phyloP scores from a whole-genome alignment of 78 protist genomes.

The Dictyostelium capitatum region DNA sequence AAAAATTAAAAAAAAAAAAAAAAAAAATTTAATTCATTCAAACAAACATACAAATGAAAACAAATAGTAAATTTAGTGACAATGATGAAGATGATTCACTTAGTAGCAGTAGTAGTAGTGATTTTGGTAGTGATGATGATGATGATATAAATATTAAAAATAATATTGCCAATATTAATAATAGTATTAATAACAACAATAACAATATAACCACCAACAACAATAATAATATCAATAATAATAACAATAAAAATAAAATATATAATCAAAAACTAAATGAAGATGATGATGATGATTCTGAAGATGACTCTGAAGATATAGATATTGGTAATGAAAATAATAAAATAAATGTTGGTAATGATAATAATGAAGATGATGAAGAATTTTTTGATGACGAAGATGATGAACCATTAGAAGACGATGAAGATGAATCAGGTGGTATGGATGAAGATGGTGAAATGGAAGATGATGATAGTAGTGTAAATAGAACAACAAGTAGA shows the following conservation, averaged over 20 bases:
- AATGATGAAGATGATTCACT: neutral
- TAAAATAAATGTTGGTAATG: neutral
- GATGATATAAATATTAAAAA: no score
- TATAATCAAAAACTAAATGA: neutral
- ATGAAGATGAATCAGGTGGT: neutral
- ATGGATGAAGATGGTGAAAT: neutral
- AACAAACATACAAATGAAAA: neutral
- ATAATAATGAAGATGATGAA: conserved; percentile 5
- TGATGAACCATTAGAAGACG: conserved; percentile 11
- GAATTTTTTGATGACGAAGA: conserved; percentile 35
- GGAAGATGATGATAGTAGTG: neutral
- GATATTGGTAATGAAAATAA: neutral
- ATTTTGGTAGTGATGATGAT: conserved; percentile 13
- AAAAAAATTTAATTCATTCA: neutral
- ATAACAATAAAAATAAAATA: neutral
- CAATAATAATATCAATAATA: neutral
- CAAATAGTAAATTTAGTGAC: conserved; percentile 9
- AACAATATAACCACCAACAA: neutral
- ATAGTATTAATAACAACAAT: neutral
- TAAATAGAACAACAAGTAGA: neutral
- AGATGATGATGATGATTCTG: conserved; percentile 9
- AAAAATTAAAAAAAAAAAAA: neutral
- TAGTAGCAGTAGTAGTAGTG: conserved; percentile 9
- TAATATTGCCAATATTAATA: neutral
- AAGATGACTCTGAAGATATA: neutral